Conservation (phyloP, 352 stramenopile genomes). For the Albugo candida region DNA sequence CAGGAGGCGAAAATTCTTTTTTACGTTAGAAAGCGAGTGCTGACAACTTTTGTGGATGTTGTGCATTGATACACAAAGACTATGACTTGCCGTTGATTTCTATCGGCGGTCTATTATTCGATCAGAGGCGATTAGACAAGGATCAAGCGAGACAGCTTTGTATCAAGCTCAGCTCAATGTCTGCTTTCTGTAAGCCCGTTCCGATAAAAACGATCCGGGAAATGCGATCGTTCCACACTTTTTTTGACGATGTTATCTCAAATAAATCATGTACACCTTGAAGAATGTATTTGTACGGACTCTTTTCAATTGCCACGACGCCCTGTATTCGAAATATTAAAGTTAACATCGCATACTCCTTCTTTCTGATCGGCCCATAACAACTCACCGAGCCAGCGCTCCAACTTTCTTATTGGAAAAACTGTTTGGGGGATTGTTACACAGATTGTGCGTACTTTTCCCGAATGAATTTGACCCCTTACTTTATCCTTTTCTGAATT, state of each 20-base stretch:
- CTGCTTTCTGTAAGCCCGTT: constrained; percentile 7
- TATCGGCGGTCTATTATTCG: too few species aligned
- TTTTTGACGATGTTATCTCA: constrained; percentile 44
- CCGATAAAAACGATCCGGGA: constrained; percentile 53
- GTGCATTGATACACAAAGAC: too few species aligned
- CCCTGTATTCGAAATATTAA: constrained; percentile 59
- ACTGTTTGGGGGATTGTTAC: constrained; percentile 20
- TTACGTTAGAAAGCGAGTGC: too few species aligned
- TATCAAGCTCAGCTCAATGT: background rate
- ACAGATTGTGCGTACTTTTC: constrained; percentile 50
- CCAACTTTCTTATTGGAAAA: constrained; percentile 30
- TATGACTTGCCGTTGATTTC: too few species aligned
- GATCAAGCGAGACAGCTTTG: too few species aligned
- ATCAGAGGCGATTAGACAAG: too few species aligned
- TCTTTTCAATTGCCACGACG: constrained; percentile 26
- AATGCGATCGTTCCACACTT: constrained; percentile 18
- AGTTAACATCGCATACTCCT: background rate
- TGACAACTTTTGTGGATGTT: too few species aligned
- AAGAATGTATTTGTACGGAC: constrained; percentile 49
- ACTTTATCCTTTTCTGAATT: constrained; percentile 3
- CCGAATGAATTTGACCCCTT: constrained; percentile 15
- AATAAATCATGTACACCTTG: constrained; percentile 73
- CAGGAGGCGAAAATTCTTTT: too few species aligned
- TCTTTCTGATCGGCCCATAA: constrained; percentile 35
- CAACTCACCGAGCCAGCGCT: constrained; percentile 47